A percentile compares a stretch with the other conserved stretches of the same genome.
phyloP scores from a whole-genome alignment of 257 asterid genomes.

The Lycium barbarum region DNA sequence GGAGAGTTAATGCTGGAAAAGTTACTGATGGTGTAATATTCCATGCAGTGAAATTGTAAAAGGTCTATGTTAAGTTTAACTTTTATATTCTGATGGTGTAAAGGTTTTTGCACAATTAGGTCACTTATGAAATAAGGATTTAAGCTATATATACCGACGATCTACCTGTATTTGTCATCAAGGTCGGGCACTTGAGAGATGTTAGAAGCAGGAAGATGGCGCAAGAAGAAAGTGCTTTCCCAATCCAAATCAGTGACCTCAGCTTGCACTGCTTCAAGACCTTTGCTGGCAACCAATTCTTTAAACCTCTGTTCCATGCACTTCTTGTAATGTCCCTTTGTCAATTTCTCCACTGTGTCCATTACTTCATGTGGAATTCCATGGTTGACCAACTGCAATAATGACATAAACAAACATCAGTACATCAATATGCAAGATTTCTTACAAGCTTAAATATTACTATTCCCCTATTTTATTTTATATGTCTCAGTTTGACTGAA shows the following conservation, averaged over 20 bases:
- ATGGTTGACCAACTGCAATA: slow-evolving; percentile 61
- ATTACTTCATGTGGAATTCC: slow-evolving; percentile 64
- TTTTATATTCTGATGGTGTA: no score
- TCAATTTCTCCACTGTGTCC: slow-evolving; percentile 63
- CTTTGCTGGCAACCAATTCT: slow-evolving; percentile 49
- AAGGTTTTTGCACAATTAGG: no score
- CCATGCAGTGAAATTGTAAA: no score
- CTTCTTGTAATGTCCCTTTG: slow-evolving; percentile 62
- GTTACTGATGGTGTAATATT: no score
- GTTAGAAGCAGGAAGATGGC: slow-evolving; percentile 35
- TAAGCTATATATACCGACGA: no score
- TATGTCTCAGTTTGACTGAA: neutral
- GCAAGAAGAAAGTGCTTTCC: slow-evolving; percentile 43
- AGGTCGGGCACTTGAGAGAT: slow-evolving; percentile 36
- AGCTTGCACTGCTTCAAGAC: slow-evolving; percentile 42
- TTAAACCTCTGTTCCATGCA: slow-evolving; percentile 58
- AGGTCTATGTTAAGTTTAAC: no score
- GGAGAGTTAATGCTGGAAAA: no score
- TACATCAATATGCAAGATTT: neutral
- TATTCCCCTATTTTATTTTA: neutral
- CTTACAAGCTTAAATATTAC: neutral
- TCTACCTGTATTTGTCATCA: slow-evolving; percentile 37
- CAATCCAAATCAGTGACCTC: slow-evolving; percentile 54
- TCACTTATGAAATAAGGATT: no score
- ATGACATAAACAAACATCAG: neutral